phyloP scores from a whole-genome alignment of 768 basidiomycete genomes.

The Mycena capillaripes region DNA sequence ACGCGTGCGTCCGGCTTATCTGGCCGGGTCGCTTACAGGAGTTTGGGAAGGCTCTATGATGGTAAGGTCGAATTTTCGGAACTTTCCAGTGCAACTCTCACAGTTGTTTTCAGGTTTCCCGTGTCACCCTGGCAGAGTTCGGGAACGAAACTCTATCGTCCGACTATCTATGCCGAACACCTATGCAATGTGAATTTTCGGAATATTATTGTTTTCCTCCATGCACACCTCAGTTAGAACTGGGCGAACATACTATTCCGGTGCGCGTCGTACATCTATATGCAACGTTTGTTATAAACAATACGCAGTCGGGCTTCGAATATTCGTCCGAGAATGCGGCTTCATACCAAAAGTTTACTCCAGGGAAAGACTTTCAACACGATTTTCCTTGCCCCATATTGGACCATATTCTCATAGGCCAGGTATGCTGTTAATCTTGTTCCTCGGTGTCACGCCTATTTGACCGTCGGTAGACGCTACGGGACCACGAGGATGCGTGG shows the following conservation, averaged over 20 bases:
- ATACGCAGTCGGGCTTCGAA: conserved; percentile 31
- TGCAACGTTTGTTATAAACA: too few species aligned
- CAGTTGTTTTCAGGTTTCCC: conserved; percentile 26
- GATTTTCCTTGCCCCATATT: conserved; percentile 26
- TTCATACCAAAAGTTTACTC: conserved; percentile 41
- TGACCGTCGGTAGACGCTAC: conserved; percentile 58
- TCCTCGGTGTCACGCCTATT: conserved; percentile 23
- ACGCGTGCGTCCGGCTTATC: conserved; percentile 41
- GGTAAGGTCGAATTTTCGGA: conserved; percentile 52
- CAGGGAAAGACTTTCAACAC: conserved; percentile 25
- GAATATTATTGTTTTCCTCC: conserved; percentile 61
- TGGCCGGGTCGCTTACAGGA: conserved; percentile 64
- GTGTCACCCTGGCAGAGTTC: conserved; percentile 27
- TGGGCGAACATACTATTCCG: too few species aligned
- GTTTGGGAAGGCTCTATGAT: conserved; percentile 74
- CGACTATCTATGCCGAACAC: conserved; percentile 59
- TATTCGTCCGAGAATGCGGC: conserved; percentile 38
- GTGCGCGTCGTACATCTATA: too few species aligned
- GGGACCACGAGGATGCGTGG: conserved; percentile 73
- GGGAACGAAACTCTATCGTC: conserved; percentile 18
- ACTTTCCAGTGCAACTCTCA: conserved; percentile 21
- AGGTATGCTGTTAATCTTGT: conserved; percentile 51
- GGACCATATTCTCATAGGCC: conserved; percentile 55
- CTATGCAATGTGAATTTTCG: conserved; percentile 63
- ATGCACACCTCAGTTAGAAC: conserved; percentile 42